Evolutionary conservation across 1,139 yeast genomes (phyloP), one percentile per base, ranked within the genome.

Genomic region (Kluyveromyces marxianus): DNA sequence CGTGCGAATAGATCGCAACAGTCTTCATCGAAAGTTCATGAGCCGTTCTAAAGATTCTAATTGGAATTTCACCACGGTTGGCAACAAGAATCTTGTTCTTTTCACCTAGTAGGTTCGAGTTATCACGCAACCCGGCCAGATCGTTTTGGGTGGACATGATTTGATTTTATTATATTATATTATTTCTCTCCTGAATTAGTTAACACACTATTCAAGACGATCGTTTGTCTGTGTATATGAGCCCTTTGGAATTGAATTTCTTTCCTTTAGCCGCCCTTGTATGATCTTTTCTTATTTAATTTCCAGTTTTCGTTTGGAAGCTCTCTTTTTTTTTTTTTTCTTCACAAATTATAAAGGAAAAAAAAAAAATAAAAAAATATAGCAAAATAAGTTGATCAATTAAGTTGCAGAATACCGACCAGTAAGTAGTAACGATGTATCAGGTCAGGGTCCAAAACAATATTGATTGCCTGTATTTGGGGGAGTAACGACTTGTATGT

Each of bases 11-110:
- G 62, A 94, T 83, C 43, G 98, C 98, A 45, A 92, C 97, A 0
- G 99, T 92, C 63, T 86, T 90, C 96, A 94, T 88, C 37, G 96
- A 85, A 63, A 92, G 75, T 68, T 94, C 98, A 70, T 94, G 98
- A 50, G 98, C 98, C 33, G 97, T 84, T 71, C 98, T 79, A 70
- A 92, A 94, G 65, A 92, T 83, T 69, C 94, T 72, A 61, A 84
- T 81, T 42, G 92, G 94, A 59, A 86, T 86, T 69, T 90, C 98
- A 58, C 97, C 97, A 70, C 98, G 79, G 73, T 90, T 90, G 56
- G 97, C 97, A 45, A 90, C 97, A 61, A 84, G 69, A 59, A 85
- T 76, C 70, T 85, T 85, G 70, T 82, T 82, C 70, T 61, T 58
- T 45, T 63, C 59, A 30, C 68, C 67, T 44, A 63, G 48, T 26